A percentile compares a stretch with the other conserved stretches of the same genome.
phyloP scores from a whole-genome alignment of 192 early-diverging fungal species.

The Dimargaris cristalligena region DNA sequence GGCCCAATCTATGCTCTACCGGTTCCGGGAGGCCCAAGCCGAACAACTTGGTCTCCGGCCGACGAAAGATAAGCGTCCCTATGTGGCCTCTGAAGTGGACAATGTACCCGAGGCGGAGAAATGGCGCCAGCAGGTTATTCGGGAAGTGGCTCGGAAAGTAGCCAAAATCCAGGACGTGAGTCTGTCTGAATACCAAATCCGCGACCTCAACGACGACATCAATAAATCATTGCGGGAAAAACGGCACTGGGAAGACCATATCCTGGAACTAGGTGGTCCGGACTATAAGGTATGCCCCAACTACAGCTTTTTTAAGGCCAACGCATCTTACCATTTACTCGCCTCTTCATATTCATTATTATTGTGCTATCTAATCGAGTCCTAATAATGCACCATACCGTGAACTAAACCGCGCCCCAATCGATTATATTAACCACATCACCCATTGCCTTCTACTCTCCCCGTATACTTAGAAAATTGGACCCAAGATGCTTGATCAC shows the following conservation, averaged over 20 bases:
- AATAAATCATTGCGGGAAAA: slow-evolving; percentile 88
- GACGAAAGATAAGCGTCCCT: slow-evolving; percentile 54
- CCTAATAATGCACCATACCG: too few species aligned
- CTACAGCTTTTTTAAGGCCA: too few species aligned
- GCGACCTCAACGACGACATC: slow-evolving; percentile 92
- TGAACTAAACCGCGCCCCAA: too few species aligned
- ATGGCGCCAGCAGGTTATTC: slow-evolving; percentile 79
- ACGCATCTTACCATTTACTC: too few species aligned
- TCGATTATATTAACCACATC: too few species aligned
- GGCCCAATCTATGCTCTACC: slow-evolving; percentile 96
- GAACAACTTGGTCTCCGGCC: slow-evolving; percentile 55
- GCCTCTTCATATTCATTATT: too few species aligned
- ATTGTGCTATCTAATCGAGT: too few species aligned
- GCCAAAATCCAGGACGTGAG: slow-evolving; percentile 82
- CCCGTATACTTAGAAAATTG: slow-evolving; percentile 32
- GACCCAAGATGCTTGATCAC: slow-evolving; percentile 59
- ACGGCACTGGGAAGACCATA: slow-evolving; percentile 76
- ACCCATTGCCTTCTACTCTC: too few species aligned
- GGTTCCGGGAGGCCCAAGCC: slow-evolving; percentile 87
- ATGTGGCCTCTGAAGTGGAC: slow-evolving; percentile 47
- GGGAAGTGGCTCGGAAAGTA: slow-evolving; percentile 77
- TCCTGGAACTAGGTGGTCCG: slow-evolving; percentile 82
- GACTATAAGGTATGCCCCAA: slow-evolving; percentile 72
- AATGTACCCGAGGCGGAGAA: slow-evolving; percentile 67
- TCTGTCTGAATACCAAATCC: slow-evolving; percentile 78